Evolutionary conservation across 1,284 basidiomycete species (phyloP).

Genomic region (Phylloboletellus chloephorus): DNA sequence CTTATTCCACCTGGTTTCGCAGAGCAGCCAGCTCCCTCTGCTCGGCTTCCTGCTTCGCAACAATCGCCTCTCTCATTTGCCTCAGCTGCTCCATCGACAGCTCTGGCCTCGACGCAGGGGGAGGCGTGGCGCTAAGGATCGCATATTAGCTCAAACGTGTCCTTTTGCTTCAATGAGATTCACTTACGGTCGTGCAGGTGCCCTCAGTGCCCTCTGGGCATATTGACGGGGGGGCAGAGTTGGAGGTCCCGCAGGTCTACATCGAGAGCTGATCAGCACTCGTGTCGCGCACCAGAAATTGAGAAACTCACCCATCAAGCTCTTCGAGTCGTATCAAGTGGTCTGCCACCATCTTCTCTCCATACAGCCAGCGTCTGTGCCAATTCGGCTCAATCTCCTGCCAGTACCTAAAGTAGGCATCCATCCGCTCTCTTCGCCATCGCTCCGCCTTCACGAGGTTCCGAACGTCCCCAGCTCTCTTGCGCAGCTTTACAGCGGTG

Average conservation of each 20-base stretch:
- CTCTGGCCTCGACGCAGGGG: background rate
- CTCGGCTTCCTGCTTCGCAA: conserved; percentile 18
- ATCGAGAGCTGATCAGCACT: background rate
- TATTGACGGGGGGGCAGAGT: background rate
- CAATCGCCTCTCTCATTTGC: conserved; percentile 12
- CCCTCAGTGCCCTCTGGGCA: background rate
- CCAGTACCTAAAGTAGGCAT: conserved; percentile 29
- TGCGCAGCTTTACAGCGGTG: conserved; percentile 18
- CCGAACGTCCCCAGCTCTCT: conserved; percentile 22
- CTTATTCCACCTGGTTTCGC: too few relatives aligned
- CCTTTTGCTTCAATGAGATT: background rate
- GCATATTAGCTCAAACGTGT: background rate
- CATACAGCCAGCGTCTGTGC: conserved; percentile 25
- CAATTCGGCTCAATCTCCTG: conserved; percentile 22
- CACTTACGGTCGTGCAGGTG: conserved; percentile 8
- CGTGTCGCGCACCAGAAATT: background rate
- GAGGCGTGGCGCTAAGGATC: conserved; percentile 2
- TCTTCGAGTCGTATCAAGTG: conserved; percentile 1
- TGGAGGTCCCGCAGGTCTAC: conserved; percentile 13
- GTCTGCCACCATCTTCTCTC: conserved; percentile 8
- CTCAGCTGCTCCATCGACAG: conserved; percentile 9
- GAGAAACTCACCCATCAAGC: conserved; percentile 6
- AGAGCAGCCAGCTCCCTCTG: conserved; percentile 13
- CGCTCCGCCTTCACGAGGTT: conserved; percentile 21
- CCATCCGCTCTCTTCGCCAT: conserved; percentile 27